phyloP scores from a whole-genome alignment of 805 yeast species.

The Wilhelminamyces savonicus region DNA sequence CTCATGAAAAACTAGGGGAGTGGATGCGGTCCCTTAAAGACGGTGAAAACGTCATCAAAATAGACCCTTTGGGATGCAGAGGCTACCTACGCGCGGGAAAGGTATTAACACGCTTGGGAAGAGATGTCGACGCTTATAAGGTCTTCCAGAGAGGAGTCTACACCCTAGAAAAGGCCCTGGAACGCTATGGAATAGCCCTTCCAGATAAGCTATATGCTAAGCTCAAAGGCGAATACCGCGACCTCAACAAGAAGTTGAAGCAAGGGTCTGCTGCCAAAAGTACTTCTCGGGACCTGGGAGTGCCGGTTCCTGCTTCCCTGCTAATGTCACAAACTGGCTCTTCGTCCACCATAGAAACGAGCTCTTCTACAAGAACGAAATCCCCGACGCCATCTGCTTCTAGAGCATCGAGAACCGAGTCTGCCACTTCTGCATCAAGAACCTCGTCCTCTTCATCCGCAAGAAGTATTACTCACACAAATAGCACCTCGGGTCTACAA shows the following conservation, averaged over 20 bases:
- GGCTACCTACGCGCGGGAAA: constrained; percentile 44
- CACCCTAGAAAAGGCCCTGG: constrained; percentile 24
- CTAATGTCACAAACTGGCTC: too few relatives aligned
- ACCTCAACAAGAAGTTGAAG: constrained; percentile 18
- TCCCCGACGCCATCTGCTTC: too few relatives aligned
- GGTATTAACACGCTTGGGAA: constrained; percentile 16
- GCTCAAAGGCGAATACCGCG: constrained; percentile 16
- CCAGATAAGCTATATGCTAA: constrained; percentile 24
- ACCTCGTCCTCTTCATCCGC: too few relatives aligned
- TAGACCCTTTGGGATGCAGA: constrained; percentile 43
- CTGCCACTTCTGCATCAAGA: too few relatives aligned
- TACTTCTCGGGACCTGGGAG: too few relatives aligned
- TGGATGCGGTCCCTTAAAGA: constrained; percentile 29
- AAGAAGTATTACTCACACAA: too few relatives aligned
- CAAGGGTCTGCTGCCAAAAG: too few relatives aligned
- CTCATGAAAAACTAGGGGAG: constrained; percentile 35
- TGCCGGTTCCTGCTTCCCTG: too few relatives aligned
- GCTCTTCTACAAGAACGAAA: too few relatives aligned
- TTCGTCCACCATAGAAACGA: too few relatives aligned
- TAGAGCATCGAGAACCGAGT: not conserved
- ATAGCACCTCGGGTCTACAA: constrained; percentile 1
- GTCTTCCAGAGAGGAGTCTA: constrained; percentile 31
- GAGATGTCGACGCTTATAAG: constrained; percentile 29
- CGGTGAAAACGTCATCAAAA: constrained; percentile 22
- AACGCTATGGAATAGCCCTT: constrained; percentile 20